These are phyloP conservation scores for Arthroderma uncinatum DNA, from an alignment of 2,329 filamentous ascomycete species.

Conservation along the genomic window DNA sequence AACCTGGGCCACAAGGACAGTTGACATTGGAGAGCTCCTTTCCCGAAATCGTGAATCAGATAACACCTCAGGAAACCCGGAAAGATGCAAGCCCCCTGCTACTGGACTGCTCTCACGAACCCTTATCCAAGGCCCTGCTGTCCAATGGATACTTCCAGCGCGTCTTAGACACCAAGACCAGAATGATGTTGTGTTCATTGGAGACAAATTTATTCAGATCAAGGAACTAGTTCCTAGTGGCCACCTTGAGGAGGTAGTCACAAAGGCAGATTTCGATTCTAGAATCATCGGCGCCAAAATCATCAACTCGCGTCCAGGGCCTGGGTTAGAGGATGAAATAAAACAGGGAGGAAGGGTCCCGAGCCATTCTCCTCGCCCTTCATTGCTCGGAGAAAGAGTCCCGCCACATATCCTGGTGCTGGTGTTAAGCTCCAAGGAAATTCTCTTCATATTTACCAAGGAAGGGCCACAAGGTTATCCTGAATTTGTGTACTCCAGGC, in stretches of 20 bases:
- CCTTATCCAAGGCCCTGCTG: constrained; percentile 61
- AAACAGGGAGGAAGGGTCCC: constrained; percentile 15
- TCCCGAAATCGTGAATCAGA: constrained; percentile 12
- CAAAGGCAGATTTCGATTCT: constrained; percentile 65
- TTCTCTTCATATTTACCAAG: constrained; percentile 64
- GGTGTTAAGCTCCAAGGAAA: constrained; percentile 59
- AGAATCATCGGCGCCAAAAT: constrained; percentile 69
- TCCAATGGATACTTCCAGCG: constrained; percentile 69
- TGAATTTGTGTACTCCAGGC: constrained; percentile 51
- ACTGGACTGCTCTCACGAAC: constrained; percentile 71
- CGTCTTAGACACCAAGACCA: constrained; percentile 56
- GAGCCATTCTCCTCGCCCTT: neutral
- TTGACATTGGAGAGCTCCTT: constrained; percentile 15
- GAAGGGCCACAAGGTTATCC: constrained; percentile 35
- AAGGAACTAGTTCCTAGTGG: constrained; percentile 59
- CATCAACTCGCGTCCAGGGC: constrained; percentile 49
- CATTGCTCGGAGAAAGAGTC: constrained; percentile 24
- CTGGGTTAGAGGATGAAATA: constrained; percentile 26
- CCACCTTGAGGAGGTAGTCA: constrained; percentile 62
- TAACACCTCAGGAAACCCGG: constrained; percentile 16
- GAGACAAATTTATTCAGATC: constrained; percentile 70
- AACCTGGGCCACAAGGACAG: constrained; percentile 13
- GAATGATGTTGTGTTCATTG: constrained; percentile 80
- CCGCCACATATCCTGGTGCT: constrained; percentile 76
- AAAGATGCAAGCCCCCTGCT: constrained; percentile 35